Evolutionary conservation across 129 eudicot genomes (phyloP).

Genomic region (Arctium lappa): DNA sequence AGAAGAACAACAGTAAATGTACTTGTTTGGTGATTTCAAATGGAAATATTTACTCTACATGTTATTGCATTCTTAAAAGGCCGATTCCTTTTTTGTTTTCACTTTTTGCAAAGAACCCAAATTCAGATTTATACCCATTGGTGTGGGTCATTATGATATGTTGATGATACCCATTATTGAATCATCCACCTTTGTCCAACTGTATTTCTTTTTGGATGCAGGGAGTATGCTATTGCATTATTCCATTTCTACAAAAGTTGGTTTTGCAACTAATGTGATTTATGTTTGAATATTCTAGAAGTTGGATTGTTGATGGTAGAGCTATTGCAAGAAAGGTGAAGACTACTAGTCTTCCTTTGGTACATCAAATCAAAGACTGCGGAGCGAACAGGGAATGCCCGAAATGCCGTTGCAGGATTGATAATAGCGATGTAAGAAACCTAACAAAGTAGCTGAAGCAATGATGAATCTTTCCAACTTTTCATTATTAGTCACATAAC

Average conservation of each 20-base stretch:
- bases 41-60: not conserved
- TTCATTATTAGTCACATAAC: not conserved
- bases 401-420: slow-evolving; percentile 56
- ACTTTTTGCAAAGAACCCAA: not conserved
- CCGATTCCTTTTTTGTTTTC: not conserved
- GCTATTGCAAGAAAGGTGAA: slow-evolving; percentile 75
- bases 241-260: not conserved
- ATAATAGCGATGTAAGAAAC: slow-evolving; percentile 73
- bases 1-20: not conserved
- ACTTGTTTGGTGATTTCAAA: not conserved
- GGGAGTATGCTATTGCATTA: not conserved
- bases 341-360: slow-evolving; percentile 45
- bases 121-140: not conserved
- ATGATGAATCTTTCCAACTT: slow-evolving; percentile 2
- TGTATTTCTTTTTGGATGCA: not conserved
- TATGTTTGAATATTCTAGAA: slow-evolving; percentile 39
- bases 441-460: slow-evolving; percentile 6
- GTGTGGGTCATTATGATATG: not conserved
- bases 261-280: slow-evolving; percentile 5
- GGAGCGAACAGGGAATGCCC: slow-evolving; percentile 83
- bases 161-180: not conserved
- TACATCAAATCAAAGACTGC: slow-evolving; percentile 61
- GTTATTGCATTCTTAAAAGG: not conserved
- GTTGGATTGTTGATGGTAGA: slow-evolving; percentile 69
- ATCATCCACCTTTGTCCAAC: not conserved